Evolutionary conservation across 2,329 filamentous ascomycete genomes (phyloP), one percentile per base, ranked within the genome.

Genomic region (Clonostachys byssicola): DNA sequence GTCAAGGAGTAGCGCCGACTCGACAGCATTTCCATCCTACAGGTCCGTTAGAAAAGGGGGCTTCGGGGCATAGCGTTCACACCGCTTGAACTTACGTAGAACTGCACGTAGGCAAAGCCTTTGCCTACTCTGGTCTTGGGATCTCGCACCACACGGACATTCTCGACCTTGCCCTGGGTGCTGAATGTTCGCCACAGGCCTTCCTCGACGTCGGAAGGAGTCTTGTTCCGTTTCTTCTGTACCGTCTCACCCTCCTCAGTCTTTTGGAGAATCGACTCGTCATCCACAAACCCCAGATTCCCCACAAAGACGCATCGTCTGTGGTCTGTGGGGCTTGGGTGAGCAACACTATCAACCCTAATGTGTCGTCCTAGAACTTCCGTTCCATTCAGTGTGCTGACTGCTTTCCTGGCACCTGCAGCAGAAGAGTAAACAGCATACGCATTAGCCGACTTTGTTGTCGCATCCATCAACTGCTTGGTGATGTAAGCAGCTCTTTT

Each of bases 51-150:
- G 47, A 20, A 34, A 44, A 16, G 10, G 30, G 14, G 40, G 33
- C 23, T 5, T 40, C 17, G n/a, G 38, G 38, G 38, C 5, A 4
- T 18, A 17, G 40, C 10, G 23, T 30, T 30, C 18, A 30, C 18
- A n/a, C 13, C 44, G 35, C 9, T 8, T 16, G 16, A 14, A 66
- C 73, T 71, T 58, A 84, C 82, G 60, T 86, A 82, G 68, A 99
- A 99, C 62, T 99, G 94, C 14, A 99, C 92, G 60, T 99, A 99
- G 52, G 95, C 95, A 61, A 99, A 90, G 5, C 94, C 94, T 65
- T 99, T 99, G 59, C 94, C 91, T 33, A 99, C 89, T 44, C 95
- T 83, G 8, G 95, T 99, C 55, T 88, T 86, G 52, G 88, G 77
- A 61, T 99, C 94, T 47, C 94, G 84, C 44, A 96, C 81, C 17